A percentile compares a stretch with the other conserved stretches of the same genome.
Conservation (phyloP, 768 basidiomycete species). For the Zangia roseola region DNA sequence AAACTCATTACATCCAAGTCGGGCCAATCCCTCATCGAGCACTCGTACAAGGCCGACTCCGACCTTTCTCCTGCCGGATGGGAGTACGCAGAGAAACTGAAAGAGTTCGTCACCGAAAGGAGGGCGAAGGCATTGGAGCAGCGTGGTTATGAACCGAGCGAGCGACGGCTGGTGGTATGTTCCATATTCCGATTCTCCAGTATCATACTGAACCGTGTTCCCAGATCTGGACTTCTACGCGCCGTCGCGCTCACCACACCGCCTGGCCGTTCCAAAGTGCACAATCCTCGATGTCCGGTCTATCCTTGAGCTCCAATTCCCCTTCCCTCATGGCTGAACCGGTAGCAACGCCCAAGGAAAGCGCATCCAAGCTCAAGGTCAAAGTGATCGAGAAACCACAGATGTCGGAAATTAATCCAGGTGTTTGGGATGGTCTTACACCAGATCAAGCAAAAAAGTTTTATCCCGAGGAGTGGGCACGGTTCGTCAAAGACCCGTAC, state of each 20-base stretch:
- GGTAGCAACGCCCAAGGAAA: slow-evolving; percentile 1
- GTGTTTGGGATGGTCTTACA: slow-evolving; percentile 94
- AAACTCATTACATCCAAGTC: slow-evolving; percentile 50
- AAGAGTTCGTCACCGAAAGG: slow-evolving; percentile 85
- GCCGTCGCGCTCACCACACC: slow-evolving; percentile 89
- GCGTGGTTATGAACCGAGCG: slow-evolving; percentile 59
- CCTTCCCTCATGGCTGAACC: not conserved
- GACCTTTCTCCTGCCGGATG: slow-evolving; percentile 93
- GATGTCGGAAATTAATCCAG: slow-evolving; percentile 98
- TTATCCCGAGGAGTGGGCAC: slow-evolving; percentile 93
- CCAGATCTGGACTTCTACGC: slow-evolving; percentile 96
- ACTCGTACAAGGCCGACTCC: slow-evolving; percentile 98
- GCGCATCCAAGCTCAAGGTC: slow-evolving; percentile 43
- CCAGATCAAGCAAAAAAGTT: slow-evolving; percentile 85
- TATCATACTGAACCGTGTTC: not conserved
- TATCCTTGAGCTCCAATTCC: slow-evolving; percentile 4
- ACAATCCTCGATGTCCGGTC: slow-evolving; percentile 10
- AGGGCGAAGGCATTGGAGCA: slow-evolving; percentile 75
- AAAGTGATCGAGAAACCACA: slow-evolving; percentile 94
- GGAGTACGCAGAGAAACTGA: slow-evolving; percentile 90
- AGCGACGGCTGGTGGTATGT: slow-evolving; percentile 66
- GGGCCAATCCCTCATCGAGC: slow-evolving; percentile 97
- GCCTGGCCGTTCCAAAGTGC: slow-evolving; percentile 87
- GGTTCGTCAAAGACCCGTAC: slow-evolving; percentile 92
- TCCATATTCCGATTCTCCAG: not conserved